Evolutionary conservation across 768 basidiomycete species (phyloP), one percentile per base, ranked within the genome.

Genomic region (Strobilomyces confusus): DNA sequence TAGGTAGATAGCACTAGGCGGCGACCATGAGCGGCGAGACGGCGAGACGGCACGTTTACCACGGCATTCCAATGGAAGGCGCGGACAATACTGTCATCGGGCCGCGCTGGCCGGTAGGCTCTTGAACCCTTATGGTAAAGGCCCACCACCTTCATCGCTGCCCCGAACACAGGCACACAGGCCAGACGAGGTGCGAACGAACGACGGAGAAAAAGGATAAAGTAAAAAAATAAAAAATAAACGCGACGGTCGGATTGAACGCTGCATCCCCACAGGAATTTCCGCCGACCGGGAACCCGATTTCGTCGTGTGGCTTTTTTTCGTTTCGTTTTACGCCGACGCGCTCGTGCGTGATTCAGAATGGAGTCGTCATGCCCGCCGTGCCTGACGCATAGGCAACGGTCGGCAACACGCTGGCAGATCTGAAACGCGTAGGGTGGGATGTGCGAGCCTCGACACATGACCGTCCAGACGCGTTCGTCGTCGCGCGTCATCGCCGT

Each of bases 381-480:
- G 29, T 9, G 38, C 38, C 38, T 20, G 8, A 19, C 20, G 14
- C 22, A 42, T 17, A 42, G 11, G 22, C 22, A 22, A 42, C 13
- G 22, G 23, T 25, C 40, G 23, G 22, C 14, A 42, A 42, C n/a
- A 23, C 4, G 6, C 2, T 2, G 9, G 22, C 11, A 7, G 15
- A 19, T 29, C 51, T 49, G 57, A 58, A 58, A 58, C 57, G 36
- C 29, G 22, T 5, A 5, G 14, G 5, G 23, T 22, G 22, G 40
- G 29, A 29, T 26, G 26, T 4, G 9, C 29, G 6, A 8, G 29
- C 29, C 29, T 29, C 29, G 7, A 29, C 29, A 29, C 29, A 29
- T 29, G 29, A 29, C 29, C 29, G 29, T 29, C 29, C 29, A 29
- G 29, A 29, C 29, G 29, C 29, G 29, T 29, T 17, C 36, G 5